Conservation (phyloP, 163 green algal genomes). For the Scenedesmus sp. region DNA sequence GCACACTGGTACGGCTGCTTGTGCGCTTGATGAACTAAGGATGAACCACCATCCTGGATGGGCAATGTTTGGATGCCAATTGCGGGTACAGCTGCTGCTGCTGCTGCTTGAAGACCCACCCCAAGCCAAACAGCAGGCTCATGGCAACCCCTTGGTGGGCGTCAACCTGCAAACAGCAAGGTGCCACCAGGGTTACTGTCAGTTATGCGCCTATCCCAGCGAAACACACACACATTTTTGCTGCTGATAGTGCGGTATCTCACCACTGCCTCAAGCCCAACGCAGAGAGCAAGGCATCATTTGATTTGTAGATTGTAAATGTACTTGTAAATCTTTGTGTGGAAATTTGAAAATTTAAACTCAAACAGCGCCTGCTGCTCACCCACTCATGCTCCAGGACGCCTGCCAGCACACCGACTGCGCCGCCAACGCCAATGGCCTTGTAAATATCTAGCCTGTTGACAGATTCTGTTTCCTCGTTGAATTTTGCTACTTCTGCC, state of each 20-base stretch:
- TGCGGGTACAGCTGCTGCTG: neutral
- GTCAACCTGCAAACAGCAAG: neutral
- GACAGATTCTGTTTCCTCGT: slow-evolving; percentile 11
- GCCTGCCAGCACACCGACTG: slow-evolving; percentile 28
- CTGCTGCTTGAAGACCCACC: neutral
- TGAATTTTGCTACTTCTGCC: neutral
- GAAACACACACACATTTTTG: neutral
- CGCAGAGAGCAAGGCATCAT: too few species aligned
- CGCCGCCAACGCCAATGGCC: slow-evolving; percentile 37
- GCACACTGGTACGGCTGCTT: too few species aligned
- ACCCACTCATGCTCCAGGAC: slow-evolving; percentile 45
- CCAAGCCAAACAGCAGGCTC: slow-evolving; percentile 35
- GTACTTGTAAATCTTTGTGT: too few species aligned
- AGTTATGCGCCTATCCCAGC: neutral
- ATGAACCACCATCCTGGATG: too few species aligned
- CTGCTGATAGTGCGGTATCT: neutral
- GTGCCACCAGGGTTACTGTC: neutral
- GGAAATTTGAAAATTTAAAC: too few species aligned
- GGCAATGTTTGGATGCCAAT: too few species aligned
- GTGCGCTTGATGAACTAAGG: too few species aligned
- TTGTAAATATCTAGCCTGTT: slow-evolving; percentile 43
- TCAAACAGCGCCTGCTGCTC: neutral
- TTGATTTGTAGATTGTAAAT: too few species aligned
- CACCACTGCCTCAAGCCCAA: too few species aligned
- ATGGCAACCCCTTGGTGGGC: slow-evolving; percentile 38